Percentiles rank a stretch among this genome's conserved stretches.
phyloP scores from a whole-genome alignment of 2,329 filamentous ascomycete genomes.

The Colletotrichum graminicola region DNA sequence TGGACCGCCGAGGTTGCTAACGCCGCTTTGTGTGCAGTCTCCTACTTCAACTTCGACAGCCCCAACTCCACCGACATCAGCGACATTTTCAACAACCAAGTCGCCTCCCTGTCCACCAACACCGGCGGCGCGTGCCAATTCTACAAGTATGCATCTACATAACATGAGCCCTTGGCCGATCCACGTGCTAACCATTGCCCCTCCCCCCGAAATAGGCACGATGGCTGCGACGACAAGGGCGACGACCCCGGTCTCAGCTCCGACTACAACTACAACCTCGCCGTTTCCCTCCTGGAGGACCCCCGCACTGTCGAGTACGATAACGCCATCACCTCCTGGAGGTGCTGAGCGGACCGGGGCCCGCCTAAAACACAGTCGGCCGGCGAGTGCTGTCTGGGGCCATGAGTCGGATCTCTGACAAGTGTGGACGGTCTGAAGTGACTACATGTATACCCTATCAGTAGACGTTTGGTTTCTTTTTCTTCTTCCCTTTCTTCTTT shows the following conservation, averaged over 20 bases:
- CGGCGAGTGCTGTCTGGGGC: too few relatives aligned
- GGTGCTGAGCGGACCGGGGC: constrained; percentile 14
- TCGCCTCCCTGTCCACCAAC: constrained; percentile 32
- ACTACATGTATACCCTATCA: too few relatives aligned
- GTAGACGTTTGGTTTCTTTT: too few relatives aligned
- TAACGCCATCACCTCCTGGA: constrained; percentile 33
- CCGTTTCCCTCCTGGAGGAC: constrained; percentile 23
- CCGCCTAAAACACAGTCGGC: not conserved
- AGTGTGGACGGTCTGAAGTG: too few relatives aligned
- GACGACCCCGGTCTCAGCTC: constrained; percentile 36
- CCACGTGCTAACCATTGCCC: not conserved
- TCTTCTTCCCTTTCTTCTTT: too few relatives aligned
- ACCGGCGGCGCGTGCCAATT: constrained; percentile 37
- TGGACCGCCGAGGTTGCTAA: not conserved
- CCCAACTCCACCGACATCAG: constrained; percentile 25
- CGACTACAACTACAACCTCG: constrained; percentile 35
- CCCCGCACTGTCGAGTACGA: constrained; percentile 33
- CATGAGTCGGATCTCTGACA: too few relatives aligned
- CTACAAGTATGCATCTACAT: constrained; percentile 36
- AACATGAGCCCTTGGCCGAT: too few relatives aligned
- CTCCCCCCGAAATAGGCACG: constrained; percentile 1
- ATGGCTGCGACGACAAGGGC: constrained; percentile 37
- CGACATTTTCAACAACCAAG: constrained; percentile 28
- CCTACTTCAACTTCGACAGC: constrained; percentile 27
- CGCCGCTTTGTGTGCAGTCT: not conserved